Evolutionary conservation across 805 yeast genomes (phyloP).

Genomic region (Scheffersomyces coipomensis): DNA sequence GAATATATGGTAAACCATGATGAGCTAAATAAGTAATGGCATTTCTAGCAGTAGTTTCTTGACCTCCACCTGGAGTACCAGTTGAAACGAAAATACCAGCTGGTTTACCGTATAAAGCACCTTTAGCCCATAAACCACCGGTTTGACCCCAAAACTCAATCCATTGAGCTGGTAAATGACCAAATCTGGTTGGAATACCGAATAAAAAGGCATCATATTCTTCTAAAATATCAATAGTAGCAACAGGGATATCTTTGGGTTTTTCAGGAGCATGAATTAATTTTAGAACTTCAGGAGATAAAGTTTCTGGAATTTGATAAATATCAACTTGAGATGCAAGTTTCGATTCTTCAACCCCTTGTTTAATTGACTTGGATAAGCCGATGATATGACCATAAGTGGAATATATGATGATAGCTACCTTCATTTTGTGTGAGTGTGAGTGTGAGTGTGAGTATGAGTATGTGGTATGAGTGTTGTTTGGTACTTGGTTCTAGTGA

Average conservation of each 20-base stretch:
- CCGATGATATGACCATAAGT: conserved; percentile 74
- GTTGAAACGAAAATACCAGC: conserved; percentile 73
- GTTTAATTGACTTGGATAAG: conserved; percentile 66
- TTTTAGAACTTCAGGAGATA: conserved; percentile 58
- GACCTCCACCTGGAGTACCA: conserved; percentile 77
- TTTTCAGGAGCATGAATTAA: conserved; percentile 67
- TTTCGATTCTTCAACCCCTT: conserved; percentile 71
- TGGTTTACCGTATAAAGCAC: conserved; percentile 68
- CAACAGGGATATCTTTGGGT: conserved; percentile 54
- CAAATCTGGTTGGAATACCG: conserved; percentile 81
- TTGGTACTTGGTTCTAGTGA: too few relatives aligned
- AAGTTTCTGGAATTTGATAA: conserved; percentile 80
- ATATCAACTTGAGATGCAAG: conserved; percentile 57
- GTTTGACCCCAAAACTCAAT: conserved; percentile 74
- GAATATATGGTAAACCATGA: conserved; percentile 76
- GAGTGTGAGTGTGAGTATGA: too few relatives aligned
- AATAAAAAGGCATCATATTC: conserved; percentile 72
- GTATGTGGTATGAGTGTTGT: too few relatives aligned
- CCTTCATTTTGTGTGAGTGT: conserved; percentile 46
- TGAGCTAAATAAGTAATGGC: conserved; percentile 61
- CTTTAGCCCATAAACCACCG: conserved; percentile 73
- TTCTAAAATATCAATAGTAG: conserved; percentile 52
- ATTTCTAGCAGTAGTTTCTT: conserved; percentile 65
- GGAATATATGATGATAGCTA: conserved; percentile 79
- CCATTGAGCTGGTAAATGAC: conserved; percentile 75